Percentiles rank a stretch among this genome's conserved stretches.
These are phyloP conservation scores for Diaporthe batatas DNA, from an alignment of 2,329 filamentous ascomycete species.

Conservation along the genomic window DNA sequence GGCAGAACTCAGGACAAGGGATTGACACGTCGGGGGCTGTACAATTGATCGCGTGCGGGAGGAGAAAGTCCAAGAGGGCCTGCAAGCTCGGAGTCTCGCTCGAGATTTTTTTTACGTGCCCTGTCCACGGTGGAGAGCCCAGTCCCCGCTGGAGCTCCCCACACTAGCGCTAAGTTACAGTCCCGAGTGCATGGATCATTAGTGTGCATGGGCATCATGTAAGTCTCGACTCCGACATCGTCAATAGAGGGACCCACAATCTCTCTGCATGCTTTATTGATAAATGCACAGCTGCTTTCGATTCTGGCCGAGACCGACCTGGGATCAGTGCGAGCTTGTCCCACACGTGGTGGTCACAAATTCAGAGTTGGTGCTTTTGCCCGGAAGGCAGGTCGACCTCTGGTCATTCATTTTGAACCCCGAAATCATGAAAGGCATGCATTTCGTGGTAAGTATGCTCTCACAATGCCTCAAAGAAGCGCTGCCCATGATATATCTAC, in stretches of 20 bases:
- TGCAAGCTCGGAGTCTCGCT: conserved; percentile 36
- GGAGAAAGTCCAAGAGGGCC: conserved; percentile 22
- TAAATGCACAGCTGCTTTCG: neutral
- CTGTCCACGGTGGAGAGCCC: conserved; percentile 32
- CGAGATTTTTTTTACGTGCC: conserved; percentile 40
- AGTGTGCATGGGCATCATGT: neutral
- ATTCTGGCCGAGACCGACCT: neutral
- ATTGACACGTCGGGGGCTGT: conserved; percentile 33
- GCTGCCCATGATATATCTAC: conserved; percentile 43
- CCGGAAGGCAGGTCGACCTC: neutral
- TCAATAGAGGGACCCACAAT: neutral
- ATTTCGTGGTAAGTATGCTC: conserved; percentile 38
- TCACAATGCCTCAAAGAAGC: conserved; percentile 30
- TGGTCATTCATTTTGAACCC: neutral
- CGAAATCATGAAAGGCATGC: conserved; percentile 21
- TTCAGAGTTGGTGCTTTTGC: too few species aligned
- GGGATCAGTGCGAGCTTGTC: neutral
- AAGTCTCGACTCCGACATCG: conserved; percentile 9
- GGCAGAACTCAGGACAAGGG: conserved; percentile 6
- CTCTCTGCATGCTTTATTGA: neutral
- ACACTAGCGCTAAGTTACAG: conserved; percentile 23
- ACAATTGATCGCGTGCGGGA: conserved; percentile 36
- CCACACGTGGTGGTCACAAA: neutral
- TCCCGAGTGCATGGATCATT: conserved; percentile 20
- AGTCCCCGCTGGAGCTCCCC: conserved; percentile 21